phyloP scores from a whole-genome alignment of 805 yeast species.

The Zygosaccharomyces siamensis region DNA sequence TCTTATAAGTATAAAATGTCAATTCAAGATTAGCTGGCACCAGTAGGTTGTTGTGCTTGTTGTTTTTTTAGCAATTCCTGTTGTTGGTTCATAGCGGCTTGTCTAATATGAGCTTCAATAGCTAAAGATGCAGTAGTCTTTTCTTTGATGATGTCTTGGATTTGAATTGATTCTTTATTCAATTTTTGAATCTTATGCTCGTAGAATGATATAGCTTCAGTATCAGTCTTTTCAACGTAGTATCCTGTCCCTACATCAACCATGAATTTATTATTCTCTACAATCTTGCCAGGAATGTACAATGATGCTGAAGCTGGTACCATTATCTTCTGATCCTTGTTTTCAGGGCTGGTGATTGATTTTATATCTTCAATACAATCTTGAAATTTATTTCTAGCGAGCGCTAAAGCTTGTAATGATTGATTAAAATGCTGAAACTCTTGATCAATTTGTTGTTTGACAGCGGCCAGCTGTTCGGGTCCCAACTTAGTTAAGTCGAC shows the following conservation, averaged over 20 bases:
- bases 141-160: slow-evolving; percentile 69
- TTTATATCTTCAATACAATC: slow-evolving; percentile 75
- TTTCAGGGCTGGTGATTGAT: slow-evolving; percentile 40
- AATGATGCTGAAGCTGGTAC: slow-evolving; percentile 87
- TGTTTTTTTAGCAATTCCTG: slow-evolving; percentile 29
- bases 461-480: slow-evolving; percentile 78
- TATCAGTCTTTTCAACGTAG: slow-evolving; percentile 71
- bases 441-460: slow-evolving; percentile 76
- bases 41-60: slow-evolving; percentile 3
- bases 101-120: slow-evolving; percentile 32
- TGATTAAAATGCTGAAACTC: slow-evolving; percentile 83
- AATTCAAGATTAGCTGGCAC: neutral
- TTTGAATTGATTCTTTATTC: slow-evolving; percentile 64
- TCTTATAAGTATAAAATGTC: neutral
- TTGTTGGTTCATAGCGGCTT: slow-evolving; percentile 23
- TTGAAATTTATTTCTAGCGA: slow-evolving; percentile 75
- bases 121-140: slow-evolving; percentile 48
- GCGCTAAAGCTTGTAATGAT: slow-evolving; percentile 74
- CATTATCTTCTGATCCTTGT: slow-evolving; percentile 50
- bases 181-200: slow-evolving; percentile 68
- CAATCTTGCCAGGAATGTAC: slow-evolving; percentile 80
- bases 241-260: slow-evolving; percentile 98
- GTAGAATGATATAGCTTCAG: slow-evolving; percentile 68
- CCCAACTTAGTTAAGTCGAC: slow-evolving; percentile 68
- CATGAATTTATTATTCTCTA: slow-evolving; percentile 61